Evolutionary conservation across 371 early-diverging fungal species (phyloP).

Genomic region (Saksenaea vasiformis): DNA sequence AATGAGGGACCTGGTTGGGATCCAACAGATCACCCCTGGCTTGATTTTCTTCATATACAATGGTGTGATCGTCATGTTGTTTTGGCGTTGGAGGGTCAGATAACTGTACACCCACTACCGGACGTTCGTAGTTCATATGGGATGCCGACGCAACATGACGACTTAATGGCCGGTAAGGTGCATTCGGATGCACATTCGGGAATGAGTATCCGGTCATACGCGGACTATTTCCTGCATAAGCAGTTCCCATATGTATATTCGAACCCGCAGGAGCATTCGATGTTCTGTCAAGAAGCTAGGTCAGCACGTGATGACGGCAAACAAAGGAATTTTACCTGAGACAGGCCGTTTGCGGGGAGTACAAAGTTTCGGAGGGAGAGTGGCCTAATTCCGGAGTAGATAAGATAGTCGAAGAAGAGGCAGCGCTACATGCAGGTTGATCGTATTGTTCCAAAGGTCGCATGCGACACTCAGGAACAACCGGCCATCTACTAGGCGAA

Average conservation of each 20-base stretch:
- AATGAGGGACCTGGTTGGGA: conserved; percentile 7
- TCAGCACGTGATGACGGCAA: conserved; percentile 17
- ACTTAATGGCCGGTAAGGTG: conserved; percentile 30
- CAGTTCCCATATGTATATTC: not conserved
- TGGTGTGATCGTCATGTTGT: conserved; percentile 11
- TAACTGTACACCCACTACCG: conserved; percentile 30
- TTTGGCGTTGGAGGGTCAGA: conserved; percentile 36
- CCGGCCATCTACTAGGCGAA: conserved; percentile 7
- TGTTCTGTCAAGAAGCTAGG: conserved; percentile 17
- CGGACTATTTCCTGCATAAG: conserved; percentile 5
- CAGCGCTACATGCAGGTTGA: conserved; percentile 14
- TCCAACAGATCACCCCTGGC: conserved; percentile 15
- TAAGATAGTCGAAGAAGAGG: conserved; percentile 9
- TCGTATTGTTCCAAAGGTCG: not conserved
- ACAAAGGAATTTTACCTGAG: conserved; percentile 12
- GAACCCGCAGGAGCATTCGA: conserved; percentile 1
- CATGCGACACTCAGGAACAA: conserved; percentile 7
- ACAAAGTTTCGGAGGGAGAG: conserved; percentile 32
- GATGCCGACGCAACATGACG: conserved; percentile 24
- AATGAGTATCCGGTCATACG: conserved; percentile 11
- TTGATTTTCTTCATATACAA: conserved; percentile 14
- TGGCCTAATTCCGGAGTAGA: conserved; percentile 47
- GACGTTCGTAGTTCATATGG: not conserved
- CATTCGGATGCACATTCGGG: conserved; percentile 24
- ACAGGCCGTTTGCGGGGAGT: conserved; percentile 10